Base-by-base conservation (phyloP, 2,329 filamentous ascomycete genomes). In the Westerdykella sp. region DNA sequence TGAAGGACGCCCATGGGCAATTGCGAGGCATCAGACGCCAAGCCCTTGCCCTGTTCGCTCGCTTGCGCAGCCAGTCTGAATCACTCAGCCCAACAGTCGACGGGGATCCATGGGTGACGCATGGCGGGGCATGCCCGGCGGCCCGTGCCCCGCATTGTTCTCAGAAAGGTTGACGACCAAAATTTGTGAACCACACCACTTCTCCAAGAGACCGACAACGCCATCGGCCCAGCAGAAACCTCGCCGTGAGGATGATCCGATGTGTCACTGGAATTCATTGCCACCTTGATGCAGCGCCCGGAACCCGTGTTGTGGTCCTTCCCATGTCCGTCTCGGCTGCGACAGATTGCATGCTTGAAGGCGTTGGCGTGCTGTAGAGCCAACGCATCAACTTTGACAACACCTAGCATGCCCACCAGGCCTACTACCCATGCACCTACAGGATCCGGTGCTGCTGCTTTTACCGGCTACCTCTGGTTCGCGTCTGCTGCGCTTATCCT, bases 301-400 rank as follows among this genome's bases (percentile, higher is more conserved):
- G 53, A 40, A 55, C 45, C 43, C 47, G 40, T 44, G 49, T 54
- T 51, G 47, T 59, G 55, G 54, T 61, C 52, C 54, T 61, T 56
- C 51, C 52, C 57, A 56, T 65, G 57, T 60, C 57, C 51, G 50
- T 55, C 58, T 59, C 54, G 65, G 47, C 40, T 34, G 30, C 37
- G 36, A 49, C 46, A 49, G 61, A 67, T 65, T 67, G 56, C 62
- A 60, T 63, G 60, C 46, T 54, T 53, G 51, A 58, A 55, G 59
- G 55, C 62, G 62, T 54, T 63, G 63, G 59, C 62, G 62, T 55
- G 57, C 60, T 63, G 60, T 63, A 62, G 62, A 66, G 62, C 62
- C 63, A 67, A 55, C 63, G 62, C 63, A 66, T 66, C 63, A 67
- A 59, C 50, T 56, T 60, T 65, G 63, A 67, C 63, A 67, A 60